Evolutionary conservation across 805 yeast genomes (phyloP), one percentile per base, ranked within the genome.

Genomic region (Yarrowia sp.): DNA sequence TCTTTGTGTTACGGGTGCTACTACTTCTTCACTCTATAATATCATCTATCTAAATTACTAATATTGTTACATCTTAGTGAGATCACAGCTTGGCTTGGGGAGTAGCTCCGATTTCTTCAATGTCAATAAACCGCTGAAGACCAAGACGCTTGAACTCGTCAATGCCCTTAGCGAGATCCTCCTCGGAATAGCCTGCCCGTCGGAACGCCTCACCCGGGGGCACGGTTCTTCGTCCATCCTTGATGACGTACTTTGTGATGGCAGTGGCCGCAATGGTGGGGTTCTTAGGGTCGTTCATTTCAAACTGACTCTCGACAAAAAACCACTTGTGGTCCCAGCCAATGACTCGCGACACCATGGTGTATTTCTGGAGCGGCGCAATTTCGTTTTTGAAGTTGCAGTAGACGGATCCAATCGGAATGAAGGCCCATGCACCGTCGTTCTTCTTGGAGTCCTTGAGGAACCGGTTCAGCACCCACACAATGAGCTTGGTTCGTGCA

Each of bases 291-390:
- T 71, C 70, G 21, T 72, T 68, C 51, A 80, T 76, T 11, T 80
- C 82, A 71, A 91, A 90, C 70, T 83, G 81, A 43, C 88, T 83
- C 24, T 88, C 68, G 14, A 90, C 82, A 72, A 85, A 92, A 14
- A 92, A 70, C 97, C 97, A 91, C 74, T 92, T 92, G 40, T 83
- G 79, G 76, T 90, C 95, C 96, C 97, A 92, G 6, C 93, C 87
- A 6, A 89, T 73, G 19, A 93, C 80, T 44, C 84, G 78, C 2
- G 88, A 81, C 32, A 78, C 77, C 22, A 92, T 79, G 3, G 76
- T 68, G 72, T 86, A 92, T 28, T 70, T 69, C 64, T 81, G 83
- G 71, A 86, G 89, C 1, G 93, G 87, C 70, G 77, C 81, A 71
- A 93, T 85, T 71, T 92, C 97, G 67, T 82, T 83, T 67, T 86